phyloP scores from a whole-genome alignment of 1,284 basidiomycete genomes.

The Polyporus tsugae region DNA sequence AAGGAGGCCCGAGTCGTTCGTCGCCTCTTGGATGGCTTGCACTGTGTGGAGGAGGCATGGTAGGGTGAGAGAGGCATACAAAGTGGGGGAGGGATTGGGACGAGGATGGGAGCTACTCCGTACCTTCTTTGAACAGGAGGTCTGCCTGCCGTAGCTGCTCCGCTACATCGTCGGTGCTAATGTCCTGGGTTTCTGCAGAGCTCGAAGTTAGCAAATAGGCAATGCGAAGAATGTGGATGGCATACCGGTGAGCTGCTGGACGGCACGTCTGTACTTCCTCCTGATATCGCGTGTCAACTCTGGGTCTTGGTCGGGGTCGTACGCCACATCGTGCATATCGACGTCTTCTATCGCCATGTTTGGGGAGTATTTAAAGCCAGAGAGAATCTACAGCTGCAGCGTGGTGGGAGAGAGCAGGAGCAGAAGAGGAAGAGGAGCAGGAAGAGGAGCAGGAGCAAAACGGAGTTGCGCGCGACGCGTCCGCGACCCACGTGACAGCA shows the following conservation, averaged over 20 bases:
- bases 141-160: constrained; percentile 64
- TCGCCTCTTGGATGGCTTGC: constrained; percentile 81
- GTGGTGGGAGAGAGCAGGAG: not conserved
- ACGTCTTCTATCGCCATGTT: constrained; percentile 22
- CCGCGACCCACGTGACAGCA: constrained; percentile 6
- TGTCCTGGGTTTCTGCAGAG: constrained; percentile 49
- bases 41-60: constrained; percentile 52
- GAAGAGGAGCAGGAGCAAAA: not conserved
- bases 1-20: constrained; percentile 79
- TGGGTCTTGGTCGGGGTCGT: constrained; percentile 83
- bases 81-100: not conserved
- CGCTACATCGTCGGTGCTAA: constrained; percentile 62
- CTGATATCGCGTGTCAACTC: constrained; percentile 77
- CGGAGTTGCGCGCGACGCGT: constrained; percentile 13
- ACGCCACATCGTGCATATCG: constrained; percentile 43
- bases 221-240: not conserved
- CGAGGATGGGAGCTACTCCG: not conserved
- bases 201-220: no score
- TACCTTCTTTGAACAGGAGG: constrained; percentile 68
- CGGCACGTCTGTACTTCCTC: constrained; percentile 72
- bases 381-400: not conserved
- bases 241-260: constrained; percentile 68
- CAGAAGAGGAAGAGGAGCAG: not conserved
- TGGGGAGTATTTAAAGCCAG: not conserved
- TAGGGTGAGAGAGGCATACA: not conserved